Conservation (phyloP, 176 grass and related monocot genomes). For the Elymus sibiricus region DNA sequence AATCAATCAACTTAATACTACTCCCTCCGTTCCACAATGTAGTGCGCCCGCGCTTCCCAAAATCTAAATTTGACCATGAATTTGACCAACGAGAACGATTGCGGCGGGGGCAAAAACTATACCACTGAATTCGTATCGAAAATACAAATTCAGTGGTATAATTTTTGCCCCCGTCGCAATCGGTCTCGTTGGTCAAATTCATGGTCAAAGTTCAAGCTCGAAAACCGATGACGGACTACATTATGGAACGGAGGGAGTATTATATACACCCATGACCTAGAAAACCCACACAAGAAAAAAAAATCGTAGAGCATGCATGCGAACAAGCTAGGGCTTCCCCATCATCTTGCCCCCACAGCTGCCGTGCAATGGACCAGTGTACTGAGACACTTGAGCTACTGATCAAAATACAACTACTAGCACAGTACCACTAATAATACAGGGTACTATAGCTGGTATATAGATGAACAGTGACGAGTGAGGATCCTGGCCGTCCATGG, state of each 20-base stretch:
- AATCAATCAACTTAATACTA: slow-evolving; percentile 18
- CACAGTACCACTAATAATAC: not conserved
- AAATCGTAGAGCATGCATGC: not conserved
- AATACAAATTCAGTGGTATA: too few species aligned
- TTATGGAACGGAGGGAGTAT: too few species aligned
- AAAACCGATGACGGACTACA: too few species aligned
- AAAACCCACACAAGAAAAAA: not conserved
- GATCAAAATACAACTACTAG: not conserved
- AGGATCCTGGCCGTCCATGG: not conserved
- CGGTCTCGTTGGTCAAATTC: too few species aligned
- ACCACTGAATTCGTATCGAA: too few species aligned
- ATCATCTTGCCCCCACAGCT: slow-evolving; percentile 29
- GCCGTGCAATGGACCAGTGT: slow-evolving; percentile 37
- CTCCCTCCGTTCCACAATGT: too few species aligned
- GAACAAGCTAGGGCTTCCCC: slow-evolving; percentile 36
- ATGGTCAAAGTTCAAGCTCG: too few species aligned
- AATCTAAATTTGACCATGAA: too few species aligned
- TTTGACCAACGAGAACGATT: too few species aligned
- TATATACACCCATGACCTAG: not conserved
- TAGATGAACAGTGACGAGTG: not conserved
- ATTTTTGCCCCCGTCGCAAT: too few species aligned
- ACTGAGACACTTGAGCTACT: slow-evolving; percentile 58
- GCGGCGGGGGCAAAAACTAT: too few species aligned
- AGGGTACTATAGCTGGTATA: not conserved
- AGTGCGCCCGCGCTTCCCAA: too few species aligned